Evolutionary conservation across 1,284 basidiomycete species (phyloP), one percentile per base, ranked within the genome.

Genomic region (Austroboletus olivaceoglutinosus): DNA sequence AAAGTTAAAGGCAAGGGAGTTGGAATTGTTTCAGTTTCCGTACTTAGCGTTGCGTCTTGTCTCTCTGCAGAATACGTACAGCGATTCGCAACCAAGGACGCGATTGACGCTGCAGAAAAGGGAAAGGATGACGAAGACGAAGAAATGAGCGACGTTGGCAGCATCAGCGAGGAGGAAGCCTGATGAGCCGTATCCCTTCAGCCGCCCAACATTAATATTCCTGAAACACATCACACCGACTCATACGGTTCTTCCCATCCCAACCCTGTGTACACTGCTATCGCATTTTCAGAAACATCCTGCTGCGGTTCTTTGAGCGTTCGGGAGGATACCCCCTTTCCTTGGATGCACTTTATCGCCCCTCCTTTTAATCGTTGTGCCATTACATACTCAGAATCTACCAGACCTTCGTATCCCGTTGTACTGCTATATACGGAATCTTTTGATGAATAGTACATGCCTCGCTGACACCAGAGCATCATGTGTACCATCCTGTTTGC

Each of bases 91-190:
- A 91, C 86, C 36, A 89, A 89, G 73, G 89, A 91, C 60, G 86
- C 82, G 16, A 80, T 83, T 18, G 88, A 90, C 58, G 86, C 82
- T 33, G 77, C 80, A 7, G 76, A 76, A 39, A 80, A 77, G 48
- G 75, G 70, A 23, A 78, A 75, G 43, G 83, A 83, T 5, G 88
- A 89, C 2, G 89, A 86, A 22, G 91, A 93, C 58, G 89, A 87
- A 60, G 91, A 91, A 68, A 94, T 95, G 90, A 94, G 91, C 70
- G 93, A 94, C 61, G 80, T 92, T 63, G 92, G 91, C 53, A 93
- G 90, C 72, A 84, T 93, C 69, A 91, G 86, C 67, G 90, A 90
- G 51, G 86, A 83, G 11, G 36, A 38, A 56, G 73, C 30, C 34
- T 67, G 60, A 69, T 51, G 51, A 43, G 41, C 51, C 30, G 22